Evolutionary conservation across 345 rosid species (phyloP).

Genomic region (Toxicodendron radicans): DNA sequence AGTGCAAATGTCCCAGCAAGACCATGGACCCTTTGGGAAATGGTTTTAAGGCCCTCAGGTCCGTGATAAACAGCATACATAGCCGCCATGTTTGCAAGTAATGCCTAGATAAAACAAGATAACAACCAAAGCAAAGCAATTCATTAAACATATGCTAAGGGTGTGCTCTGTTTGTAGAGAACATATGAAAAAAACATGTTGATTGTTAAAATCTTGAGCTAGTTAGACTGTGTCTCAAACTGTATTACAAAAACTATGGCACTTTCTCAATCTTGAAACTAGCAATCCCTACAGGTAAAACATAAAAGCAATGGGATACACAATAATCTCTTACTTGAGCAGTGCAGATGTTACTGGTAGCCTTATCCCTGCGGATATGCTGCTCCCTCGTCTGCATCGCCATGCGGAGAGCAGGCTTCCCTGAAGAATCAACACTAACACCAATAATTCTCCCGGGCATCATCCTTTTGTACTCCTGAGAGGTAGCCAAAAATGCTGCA

Average conservation of each 20-base stretch:
- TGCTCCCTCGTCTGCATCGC: conserved; percentile 99
- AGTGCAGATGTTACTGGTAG: conserved; percentile 99
- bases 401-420: conserved; percentile 94
- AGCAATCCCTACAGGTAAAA: conserved; percentile 1
- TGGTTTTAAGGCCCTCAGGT: conserved; percentile 82
- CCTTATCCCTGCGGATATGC: conserved; percentile 98
- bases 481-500: conserved; percentile 96
- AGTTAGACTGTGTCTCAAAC: not conserved
- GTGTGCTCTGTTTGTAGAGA: not conserved
- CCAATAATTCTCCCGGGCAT: conserved; percentile 99
- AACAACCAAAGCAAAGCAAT: conserved; percentile 21
- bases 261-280: not conserved
- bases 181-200: conserved; percentile 5
- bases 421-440: conserved; percentile 87
- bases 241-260: not conserved
- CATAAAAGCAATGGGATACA: conserved; percentile 12
- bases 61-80: conserved; percentile 99
- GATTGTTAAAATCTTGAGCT: not conserved
- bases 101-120: conserved; percentile 55
- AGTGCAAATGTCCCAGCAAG: conserved; percentile 84
- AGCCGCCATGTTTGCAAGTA: conserved; percentile 98
- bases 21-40: conserved; percentile 88
- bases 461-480: conserved; percentile 97
- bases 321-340: conserved; percentile 72
- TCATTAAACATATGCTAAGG: conserved; percentile 1